These are phyloP conservation scores for Neolecta irregularis DNA, from an alignment of 1,139 yeast genomes.

Conservation along the genomic window DNA sequence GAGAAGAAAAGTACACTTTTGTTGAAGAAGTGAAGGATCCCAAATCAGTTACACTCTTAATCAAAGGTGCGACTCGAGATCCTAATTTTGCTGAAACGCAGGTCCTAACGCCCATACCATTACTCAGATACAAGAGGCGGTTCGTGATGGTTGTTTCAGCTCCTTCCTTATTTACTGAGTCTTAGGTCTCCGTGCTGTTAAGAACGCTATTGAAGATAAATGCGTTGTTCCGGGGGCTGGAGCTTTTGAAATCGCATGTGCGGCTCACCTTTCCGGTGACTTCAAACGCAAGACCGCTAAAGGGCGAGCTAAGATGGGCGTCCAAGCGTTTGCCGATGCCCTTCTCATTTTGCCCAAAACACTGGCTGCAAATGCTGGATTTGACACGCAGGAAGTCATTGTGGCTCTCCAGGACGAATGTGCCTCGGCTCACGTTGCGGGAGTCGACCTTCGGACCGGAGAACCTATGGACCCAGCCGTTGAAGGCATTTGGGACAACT, in stretches of 20 bases:
- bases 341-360: constrained; percentile 85
- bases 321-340: constrained; percentile 87
- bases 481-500: constrained; percentile 95
- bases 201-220: constrained; percentile 76
- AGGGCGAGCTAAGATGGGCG: constrained; percentile 82
- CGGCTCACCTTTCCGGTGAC: constrained; percentile 44
- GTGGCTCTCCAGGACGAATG: constrained; percentile 85
- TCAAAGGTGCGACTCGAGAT: constrained; percentile 83
- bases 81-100: constrained; percentile 90
- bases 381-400: constrained; percentile 79
- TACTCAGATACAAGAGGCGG: constrained; percentile 89
- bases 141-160: too few relatives aligned
- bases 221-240: constrained; percentile 94
- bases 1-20: constrained; percentile 95
- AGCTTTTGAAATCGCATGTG: constrained; percentile 75
- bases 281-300: constrained; percentile 36
- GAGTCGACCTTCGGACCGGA: constrained; percentile 79
- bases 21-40: constrained; percentile 88
- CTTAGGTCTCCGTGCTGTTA: constrained; percentile 85
- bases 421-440: constrained; percentile 67
- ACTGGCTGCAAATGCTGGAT: constrained; percentile 80
- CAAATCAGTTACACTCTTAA: constrained; percentile 76
- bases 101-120: constrained; percentile 73
- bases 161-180: constrained; percentile 95
- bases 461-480: constrained; percentile 91